Base-by-base conservation (phyloP, 768 basidiomycete genomes). In the Strobilomyces echinocephalus region DNA sequence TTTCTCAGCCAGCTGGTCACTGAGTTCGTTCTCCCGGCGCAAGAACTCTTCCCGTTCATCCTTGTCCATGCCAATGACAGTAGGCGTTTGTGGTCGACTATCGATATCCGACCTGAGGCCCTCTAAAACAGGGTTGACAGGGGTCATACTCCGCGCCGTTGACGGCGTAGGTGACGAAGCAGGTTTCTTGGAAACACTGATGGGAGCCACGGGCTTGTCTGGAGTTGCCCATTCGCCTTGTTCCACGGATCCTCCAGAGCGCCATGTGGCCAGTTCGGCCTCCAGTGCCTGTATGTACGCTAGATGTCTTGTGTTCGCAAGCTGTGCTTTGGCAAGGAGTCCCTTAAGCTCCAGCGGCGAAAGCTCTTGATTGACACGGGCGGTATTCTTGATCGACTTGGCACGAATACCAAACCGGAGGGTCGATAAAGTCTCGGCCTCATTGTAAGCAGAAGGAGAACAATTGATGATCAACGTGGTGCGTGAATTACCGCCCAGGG, bases 371-470 rank as follows among this genome's bases (percentile, higher is more conserved):
- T 99, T 99, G 74, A 99, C 91, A 43, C 97, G 89, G 56, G 97
- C 97, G 56, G 90, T 91, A 73, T 99, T 99, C 90, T 98, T 98
- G 83, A 99, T 99, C n/a, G 91, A 91, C 73, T 99, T 99, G n/a
- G 97, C 95, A 59, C 97, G 91, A 69, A 98, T 98, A 77, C 97
- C 97, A 70, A 99, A 99, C 24, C 97, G 88, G n/a, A 99, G 82
- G 4, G 97, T 99, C 3, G 88, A 89, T 33, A 99, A 77, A 0
- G 97, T 99, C 72, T 99, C 97, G 3, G 91, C 77, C 69, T 98
- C 97, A 65, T 99, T 99, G 75, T 94, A 99, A 0, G 91, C 85
- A 1, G 93, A 95, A 16, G 97, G 97, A 16, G 97, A 99, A 67
- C 97, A 98, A 72, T 98, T 99, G 73, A 99, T 99, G 64, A 99